Conservation (phyloP, 257 asterid species). For the Capsicum chinense region DNA sequence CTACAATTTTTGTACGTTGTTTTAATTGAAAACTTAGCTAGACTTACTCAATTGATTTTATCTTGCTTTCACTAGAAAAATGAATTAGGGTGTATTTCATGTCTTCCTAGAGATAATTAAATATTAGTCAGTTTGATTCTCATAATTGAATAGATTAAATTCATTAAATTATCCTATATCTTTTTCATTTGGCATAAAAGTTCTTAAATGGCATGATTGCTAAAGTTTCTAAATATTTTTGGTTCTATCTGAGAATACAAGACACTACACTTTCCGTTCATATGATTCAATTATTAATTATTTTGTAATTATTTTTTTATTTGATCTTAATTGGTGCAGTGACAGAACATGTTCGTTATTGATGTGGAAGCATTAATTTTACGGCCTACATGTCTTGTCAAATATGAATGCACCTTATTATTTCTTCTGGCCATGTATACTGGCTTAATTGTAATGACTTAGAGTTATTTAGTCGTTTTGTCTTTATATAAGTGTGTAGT, state of each 20-base stretch:
- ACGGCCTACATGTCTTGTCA: not conserved
- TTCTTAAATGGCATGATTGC: not conserved
- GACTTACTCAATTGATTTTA: too few relatives aligned
- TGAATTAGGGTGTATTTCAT: too few relatives aligned
- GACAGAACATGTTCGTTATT: too few relatives aligned
- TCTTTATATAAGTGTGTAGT: slow-evolving; percentile 46
- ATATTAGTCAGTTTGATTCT: not conserved
- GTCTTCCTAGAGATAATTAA: too few relatives aligned
- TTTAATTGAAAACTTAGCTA: too few relatives aligned
- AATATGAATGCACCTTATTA: slow-evolving; percentile 35
- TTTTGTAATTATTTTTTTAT: not conserved
- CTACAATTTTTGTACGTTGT: not conserved
- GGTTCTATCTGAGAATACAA: not conserved
- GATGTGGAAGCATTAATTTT: not conserved
- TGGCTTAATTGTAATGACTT: slow-evolving; percentile 29
- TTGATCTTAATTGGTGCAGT: too few relatives aligned
- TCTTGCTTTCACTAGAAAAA: too few relatives aligned
- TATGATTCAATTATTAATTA: not conserved
- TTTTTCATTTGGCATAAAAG: not conserved
- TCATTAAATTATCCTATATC: not conserved
- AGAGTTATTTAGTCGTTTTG: slow-evolving; percentile 6
- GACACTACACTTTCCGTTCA: too few relatives aligned
- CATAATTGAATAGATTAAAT: not conserved
- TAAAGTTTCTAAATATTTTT: not conserved
- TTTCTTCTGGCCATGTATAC: slow-evolving; percentile 28